These are phyloP conservation scores for Cryptococcus floricola DNA, from an alignment of 1,284 basidiomycete species.

Conservation along the genomic window DNA sequence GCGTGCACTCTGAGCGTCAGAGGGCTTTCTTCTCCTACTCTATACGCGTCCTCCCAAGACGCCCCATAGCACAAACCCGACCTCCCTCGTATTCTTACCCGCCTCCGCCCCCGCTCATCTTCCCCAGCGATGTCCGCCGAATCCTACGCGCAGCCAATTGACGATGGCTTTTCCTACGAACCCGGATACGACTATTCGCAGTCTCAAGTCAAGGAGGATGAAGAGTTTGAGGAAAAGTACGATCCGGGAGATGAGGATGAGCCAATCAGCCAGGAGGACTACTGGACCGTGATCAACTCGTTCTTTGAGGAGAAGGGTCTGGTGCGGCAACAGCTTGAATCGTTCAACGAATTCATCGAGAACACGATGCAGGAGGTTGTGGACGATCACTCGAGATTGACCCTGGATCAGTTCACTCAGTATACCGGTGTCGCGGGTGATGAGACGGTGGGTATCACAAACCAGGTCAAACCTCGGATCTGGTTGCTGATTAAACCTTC, in stretches of 20 bases:
- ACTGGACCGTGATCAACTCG: conserved; percentile 91
- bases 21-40: no score
- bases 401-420: conserved; percentile 93
- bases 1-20: no score
- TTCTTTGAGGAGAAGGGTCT: conserved; percentile 98
- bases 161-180: conserved; percentile 35
- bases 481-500: not conserved
- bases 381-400: conserved; percentile 89
- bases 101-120: not conserved
- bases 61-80: no score
- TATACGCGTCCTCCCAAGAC: no score
- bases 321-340: conserved; percentile 95
- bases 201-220: conserved; percentile 10
- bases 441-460: conserved; percentile 52
- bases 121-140: not conserved
- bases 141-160: conserved; percentile 8
- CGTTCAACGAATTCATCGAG: conserved; percentile 98
- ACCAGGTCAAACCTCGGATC: not conserved
- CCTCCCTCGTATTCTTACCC: no score
- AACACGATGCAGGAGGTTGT: conserved; percentile 99
- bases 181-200: conserved; percentile 31
- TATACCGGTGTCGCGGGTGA: conserved; percentile 81
- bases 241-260: conserved; percentile 61
- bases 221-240: conserved; percentile 17
- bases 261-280: conserved; percentile 78